A percentile compares a stretch with the other conserved stretches of the same genome.
phyloP scores from a whole-genome alignment of 106 monocot genomes.

The Apostasia shenzhenica region DNA sequence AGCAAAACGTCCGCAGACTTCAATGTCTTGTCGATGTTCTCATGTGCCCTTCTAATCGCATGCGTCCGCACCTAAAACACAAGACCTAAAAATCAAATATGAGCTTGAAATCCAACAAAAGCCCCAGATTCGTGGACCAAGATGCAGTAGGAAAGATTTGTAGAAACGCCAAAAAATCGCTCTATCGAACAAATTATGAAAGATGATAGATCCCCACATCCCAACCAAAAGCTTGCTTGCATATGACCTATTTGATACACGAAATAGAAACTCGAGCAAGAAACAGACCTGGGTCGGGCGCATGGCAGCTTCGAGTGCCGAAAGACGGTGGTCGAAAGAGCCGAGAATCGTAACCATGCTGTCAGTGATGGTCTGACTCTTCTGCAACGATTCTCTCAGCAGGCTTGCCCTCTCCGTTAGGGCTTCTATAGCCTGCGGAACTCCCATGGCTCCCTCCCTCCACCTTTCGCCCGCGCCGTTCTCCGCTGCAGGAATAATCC shows the following conservation, averaged over 20 bases:
- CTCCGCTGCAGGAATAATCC: too few species aligned
- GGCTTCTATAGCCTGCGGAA: conserved; percentile 13
- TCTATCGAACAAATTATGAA: not conserved
- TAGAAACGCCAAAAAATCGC: too few species aligned
- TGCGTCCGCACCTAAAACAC: conserved; percentile 49
- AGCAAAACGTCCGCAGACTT: conserved; percentile 50
- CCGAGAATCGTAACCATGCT: conserved; percentile 36
- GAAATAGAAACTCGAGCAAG: not conserved
- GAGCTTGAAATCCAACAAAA: too few species aligned
- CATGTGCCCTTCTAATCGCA: conserved; percentile 54
- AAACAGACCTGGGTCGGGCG: conserved; percentile 48
- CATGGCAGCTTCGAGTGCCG: conserved; percentile 59
- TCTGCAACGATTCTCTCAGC: conserved; percentile 31
- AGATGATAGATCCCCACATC: not conserved
- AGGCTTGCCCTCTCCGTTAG: conserved; percentile 31
- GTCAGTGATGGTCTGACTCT: conserved; percentile 38
- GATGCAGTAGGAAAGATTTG: too few species aligned
- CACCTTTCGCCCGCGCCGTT: too few species aligned
- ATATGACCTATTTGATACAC: not conserved
- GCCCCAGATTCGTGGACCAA: too few species aligned
- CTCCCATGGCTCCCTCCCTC: conserved; percentile 8
- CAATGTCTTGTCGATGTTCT: conserved; percentile 55
- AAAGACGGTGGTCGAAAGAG: conserved; percentile 63
- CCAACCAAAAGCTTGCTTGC: not conserved
- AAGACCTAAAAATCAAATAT: not conserved